Conservation (phyloP, 2,329 filamentous ascomycete genomes). For the Lachnum nothofagi region DNA sequence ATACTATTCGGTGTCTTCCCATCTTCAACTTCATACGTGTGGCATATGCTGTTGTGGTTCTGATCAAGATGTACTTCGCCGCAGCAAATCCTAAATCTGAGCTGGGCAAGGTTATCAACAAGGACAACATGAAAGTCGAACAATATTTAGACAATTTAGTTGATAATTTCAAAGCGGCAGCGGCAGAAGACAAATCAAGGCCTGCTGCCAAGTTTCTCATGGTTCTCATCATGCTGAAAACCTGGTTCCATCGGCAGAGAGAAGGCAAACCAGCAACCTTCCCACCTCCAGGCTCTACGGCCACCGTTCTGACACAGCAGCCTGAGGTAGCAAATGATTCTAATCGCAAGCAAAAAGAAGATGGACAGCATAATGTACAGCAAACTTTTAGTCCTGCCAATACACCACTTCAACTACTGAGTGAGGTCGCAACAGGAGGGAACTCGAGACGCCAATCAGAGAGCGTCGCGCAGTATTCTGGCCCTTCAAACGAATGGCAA, state of each 20-base stretch:
- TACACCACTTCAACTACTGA: conserved; percentile 36
- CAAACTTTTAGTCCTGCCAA: conserved; percentile 30
- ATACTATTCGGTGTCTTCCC: conserved; percentile 45
- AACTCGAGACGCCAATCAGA: conserved; percentile 28
- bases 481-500: conserved; percentile 20
- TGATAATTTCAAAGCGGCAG: conserved; percentile 60
- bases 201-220: conserved; percentile 66
- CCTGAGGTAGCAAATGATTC: conserved; percentile 1
- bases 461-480: conserved; percentile 20
- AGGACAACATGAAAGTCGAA: conserved; percentile 59
- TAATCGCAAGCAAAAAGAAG: conserved; percentile 10
- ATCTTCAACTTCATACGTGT: conserved; percentile 48
- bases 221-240: conserved; percentile 63
- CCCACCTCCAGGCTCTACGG: conserved; percentile 1
- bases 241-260: conserved; percentile 46
- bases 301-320: conserved; percentile 2
- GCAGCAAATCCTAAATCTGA: conserved; percentile 59
- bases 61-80: conserved; percentile 57
- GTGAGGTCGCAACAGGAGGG: conserved; percentile 39
- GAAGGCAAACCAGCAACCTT: conserved; percentile 20
- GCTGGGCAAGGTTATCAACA: conserved; percentile 64
- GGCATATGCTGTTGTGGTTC: conserved; percentile 51
- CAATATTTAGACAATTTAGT: conserved; percentile 67
- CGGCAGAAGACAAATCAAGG: conserved; percentile 58
- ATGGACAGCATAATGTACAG: conserved; percentile 18